These are phyloP conservation scores for Dichotomopilus funicola DNA, from an alignment of 2,329 filamentous ascomycete genomes.

Conservation along the genomic window DNA sequence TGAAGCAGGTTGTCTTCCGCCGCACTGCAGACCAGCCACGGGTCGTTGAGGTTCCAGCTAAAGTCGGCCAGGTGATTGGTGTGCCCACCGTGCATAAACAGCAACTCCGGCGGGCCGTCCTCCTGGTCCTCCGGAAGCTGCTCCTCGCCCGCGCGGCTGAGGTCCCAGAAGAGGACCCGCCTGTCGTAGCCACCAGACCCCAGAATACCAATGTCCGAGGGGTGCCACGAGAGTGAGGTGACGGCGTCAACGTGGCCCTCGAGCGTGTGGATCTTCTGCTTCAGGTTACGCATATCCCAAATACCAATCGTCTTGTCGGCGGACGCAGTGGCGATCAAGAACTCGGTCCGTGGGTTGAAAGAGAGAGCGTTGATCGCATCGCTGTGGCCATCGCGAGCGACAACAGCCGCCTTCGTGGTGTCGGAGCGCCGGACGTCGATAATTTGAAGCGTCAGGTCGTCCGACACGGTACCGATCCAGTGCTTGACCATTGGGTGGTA, in stretches of 20 bases:
- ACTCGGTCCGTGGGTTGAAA: constrained; percentile 89
- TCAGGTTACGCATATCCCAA: constrained; percentile 90
- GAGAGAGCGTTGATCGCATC: constrained; percentile 95
- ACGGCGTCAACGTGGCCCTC: constrained; percentile 86
- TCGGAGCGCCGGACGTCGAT: constrained; percentile 71
- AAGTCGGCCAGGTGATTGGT: constrained; percentile 96
- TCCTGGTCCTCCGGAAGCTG: constrained; percentile 92
- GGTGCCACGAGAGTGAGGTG: constrained; percentile 91
- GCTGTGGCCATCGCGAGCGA: constrained; percentile 67
- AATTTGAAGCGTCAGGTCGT: constrained; percentile 89
- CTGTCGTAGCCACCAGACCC: constrained; percentile 91
- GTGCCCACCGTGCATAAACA: constrained; percentile 99
- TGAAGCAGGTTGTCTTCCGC: constrained; percentile 96
- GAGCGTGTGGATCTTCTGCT: constrained; percentile 81
- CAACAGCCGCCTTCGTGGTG: constrained; percentile 60
- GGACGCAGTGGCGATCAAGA: constrained; percentile 83
- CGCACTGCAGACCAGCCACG: constrained; percentile 92
- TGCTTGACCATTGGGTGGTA: constrained; percentile 81
- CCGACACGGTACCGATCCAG: constrained; percentile 88
- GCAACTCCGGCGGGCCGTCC: constrained; percentile 88
- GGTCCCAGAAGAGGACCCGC: constrained; percentile 92
- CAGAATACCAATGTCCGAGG: constrained; percentile 78
- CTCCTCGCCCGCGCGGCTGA: constrained; percentile 86
- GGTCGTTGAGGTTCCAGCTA: constrained; percentile 94
- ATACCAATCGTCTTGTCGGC: constrained; percentile 92